Evolutionary conservation across 2,329 filamentous ascomycete genomes (phyloP).

Genomic region (Dothistroma pini): DNA sequence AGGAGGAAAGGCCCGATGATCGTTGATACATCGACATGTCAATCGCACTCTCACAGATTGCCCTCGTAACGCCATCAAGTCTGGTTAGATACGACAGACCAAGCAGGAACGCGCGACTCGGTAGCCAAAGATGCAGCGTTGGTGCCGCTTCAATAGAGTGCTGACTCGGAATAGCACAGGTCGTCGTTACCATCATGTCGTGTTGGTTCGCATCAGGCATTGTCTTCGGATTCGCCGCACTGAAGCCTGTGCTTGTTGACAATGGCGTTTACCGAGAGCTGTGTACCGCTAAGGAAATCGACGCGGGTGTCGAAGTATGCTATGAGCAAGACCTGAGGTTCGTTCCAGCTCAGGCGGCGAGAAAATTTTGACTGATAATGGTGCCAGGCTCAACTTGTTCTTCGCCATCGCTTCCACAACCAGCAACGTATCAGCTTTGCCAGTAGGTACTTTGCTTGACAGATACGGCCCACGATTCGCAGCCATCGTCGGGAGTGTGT

Average conservation of each 20-base stretch:
- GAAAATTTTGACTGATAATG: slow-evolving; percentile 3
- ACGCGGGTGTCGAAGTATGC: slow-evolving; percentile 49
- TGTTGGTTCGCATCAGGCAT: slow-evolving; percentile 75
- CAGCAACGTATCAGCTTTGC: slow-evolving; percentile 81
- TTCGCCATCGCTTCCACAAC: slow-evolving; percentile 85
- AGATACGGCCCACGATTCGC: slow-evolving; percentile 74
- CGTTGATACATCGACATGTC: background rate
- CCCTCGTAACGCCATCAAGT: background rate
- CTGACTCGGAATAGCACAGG: slow-evolving; percentile 56
- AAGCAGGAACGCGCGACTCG: background rate
- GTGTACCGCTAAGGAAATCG: slow-evolving; percentile 55
- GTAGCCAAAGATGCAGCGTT: background rate
- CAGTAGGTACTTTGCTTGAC: slow-evolving; percentile 81
- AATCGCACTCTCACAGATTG: background rate
- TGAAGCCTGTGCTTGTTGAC: slow-evolving; percentile 73
- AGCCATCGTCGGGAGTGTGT: slow-evolving; percentile 65
- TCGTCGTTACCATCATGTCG: slow-evolving; percentile 63
- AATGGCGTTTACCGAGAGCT: slow-evolving; percentile 67
- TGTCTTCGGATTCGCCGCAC: slow-evolving; percentile 78
- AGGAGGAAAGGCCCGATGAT: background rate
- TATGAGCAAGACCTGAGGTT: slow-evolving; percentile 54
- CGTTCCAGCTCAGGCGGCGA: background rate
- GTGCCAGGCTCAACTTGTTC: slow-evolving; percentile 70
- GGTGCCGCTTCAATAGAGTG: background rate
- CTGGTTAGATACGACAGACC: background rate